These are phyloP conservation scores for Fonsecaea erecta DNA, from an alignment of 2,329 filamentous ascomycete genomes.

Conservation along the genomic window DNA sequence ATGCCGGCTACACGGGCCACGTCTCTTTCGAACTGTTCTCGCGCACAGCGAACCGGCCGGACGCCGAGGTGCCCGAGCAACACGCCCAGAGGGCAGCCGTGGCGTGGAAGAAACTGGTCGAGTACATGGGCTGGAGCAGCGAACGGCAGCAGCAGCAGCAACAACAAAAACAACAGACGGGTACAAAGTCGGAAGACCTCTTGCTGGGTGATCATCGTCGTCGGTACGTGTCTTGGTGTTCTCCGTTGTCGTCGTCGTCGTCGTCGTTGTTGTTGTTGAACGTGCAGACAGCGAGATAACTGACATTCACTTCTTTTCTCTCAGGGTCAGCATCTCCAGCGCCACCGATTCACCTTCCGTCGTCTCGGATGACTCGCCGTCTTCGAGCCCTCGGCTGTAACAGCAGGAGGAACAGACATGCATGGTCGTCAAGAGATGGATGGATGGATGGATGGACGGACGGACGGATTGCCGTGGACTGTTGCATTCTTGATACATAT, in stretches of 20 bases:
- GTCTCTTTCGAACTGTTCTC: constrained; percentile 38
- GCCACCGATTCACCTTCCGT: background rate
- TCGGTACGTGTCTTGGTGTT: constrained; percentile 11
- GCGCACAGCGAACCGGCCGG: constrained; percentile 31
- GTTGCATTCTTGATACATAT: background rate
- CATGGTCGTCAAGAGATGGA: background rate
- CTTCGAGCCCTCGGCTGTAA: background rate
- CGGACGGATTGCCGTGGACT: too few relatives aligned
- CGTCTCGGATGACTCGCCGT: background rate
- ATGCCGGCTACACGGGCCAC: constrained; percentile 61
- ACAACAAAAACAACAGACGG: background rate
- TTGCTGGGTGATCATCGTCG: background rate
- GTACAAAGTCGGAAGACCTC: background rate
- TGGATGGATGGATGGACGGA: too few relatives aligned
- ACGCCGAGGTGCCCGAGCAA: constrained; percentile 24
- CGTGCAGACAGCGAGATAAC: background rate
- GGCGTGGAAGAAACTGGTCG: constrained; percentile 31
- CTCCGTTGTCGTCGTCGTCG: too few relatives aligned
- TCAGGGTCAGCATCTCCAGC: constrained; percentile 10
- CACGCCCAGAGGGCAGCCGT: constrained; percentile 31
- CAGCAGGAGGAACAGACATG: too few relatives aligned
- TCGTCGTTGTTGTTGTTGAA: too few relatives aligned
- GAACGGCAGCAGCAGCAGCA: too few relatives aligned
- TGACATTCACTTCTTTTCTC: too few relatives aligned
- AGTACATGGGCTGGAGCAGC: constrained; percentile 31